Conservation (phyloP, 371 early-diverging fungal genomes). For the Capillidium heterosporum region DNA sequence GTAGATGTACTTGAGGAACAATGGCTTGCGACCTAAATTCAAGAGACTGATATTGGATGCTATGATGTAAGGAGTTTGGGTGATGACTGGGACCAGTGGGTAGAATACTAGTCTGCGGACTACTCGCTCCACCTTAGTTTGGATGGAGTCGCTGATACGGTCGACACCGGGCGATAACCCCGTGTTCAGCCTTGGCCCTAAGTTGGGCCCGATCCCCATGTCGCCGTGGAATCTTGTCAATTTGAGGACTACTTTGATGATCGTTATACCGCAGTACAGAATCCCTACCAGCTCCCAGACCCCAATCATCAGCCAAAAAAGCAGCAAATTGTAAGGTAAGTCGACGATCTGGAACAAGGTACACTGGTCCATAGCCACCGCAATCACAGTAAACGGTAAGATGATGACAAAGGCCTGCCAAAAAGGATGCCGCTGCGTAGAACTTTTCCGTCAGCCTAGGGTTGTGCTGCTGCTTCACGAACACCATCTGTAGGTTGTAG, state of each 20-base stretch:
- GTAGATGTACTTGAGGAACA: neutral
- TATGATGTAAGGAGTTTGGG: slow-evolving; percentile 5
- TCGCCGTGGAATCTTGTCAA: slow-evolving; percentile 3
- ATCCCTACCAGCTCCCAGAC: slow-evolving; percentile 1
- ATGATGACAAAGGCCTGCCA: slow-evolving; percentile 5
- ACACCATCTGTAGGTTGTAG: slow-evolving; percentile 7
- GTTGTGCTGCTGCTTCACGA: slow-evolving; percentile 7
- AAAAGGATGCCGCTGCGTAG: neutral
- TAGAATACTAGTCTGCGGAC: slow-evolving; percentile 7
- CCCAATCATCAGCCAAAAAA: slow-evolving; percentile 4
- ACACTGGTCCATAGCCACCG: slow-evolving; percentile 4
- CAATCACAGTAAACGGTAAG: slow-evolving; percentile 6
- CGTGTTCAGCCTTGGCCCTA: too few relatives aligned
- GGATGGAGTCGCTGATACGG: slow-evolving; percentile 1
- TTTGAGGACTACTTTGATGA: slow-evolving; percentile 5
- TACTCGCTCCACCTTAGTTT: slow-evolving; percentile 4
- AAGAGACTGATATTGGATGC: slow-evolving; percentile 1
- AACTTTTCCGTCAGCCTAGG: slow-evolving; percentile 6
- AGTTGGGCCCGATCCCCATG: neutral
- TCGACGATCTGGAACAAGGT: neutral
- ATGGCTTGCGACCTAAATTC: neutral
- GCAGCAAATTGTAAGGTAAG: neutral
- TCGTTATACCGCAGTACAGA: neutral
- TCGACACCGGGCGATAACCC: neutral
- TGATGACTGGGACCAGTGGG: slow-evolving; percentile 6